Evolutionary conservation across 306 rosid genomes (phyloP).

Genomic region (Rosa lucieae): DNA sequence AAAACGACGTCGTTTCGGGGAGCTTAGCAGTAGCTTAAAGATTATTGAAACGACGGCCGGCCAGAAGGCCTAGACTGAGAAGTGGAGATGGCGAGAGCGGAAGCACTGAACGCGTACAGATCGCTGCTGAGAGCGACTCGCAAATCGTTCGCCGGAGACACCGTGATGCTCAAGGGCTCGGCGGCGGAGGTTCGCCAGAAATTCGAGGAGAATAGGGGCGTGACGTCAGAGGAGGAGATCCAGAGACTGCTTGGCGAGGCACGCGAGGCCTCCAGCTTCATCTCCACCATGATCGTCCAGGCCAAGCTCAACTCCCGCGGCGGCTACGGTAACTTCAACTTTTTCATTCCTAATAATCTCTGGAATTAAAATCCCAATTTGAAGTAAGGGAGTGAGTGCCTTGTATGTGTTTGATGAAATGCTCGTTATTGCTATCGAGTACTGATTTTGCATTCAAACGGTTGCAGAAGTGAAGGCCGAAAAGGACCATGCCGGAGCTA

Average conservation of each 20-base stretch:
- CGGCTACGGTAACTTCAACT: conserved; percentile 47
- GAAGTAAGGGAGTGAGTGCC: background rate
- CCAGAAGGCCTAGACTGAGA: background rate
- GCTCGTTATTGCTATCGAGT: background rate
- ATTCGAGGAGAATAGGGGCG: conserved; percentile 67
- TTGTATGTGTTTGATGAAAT: background rate
- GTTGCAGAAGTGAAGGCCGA: conserved; percentile 69
- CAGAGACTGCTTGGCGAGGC: conserved; percentile 76
- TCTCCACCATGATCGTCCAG: conserved; percentile 81
- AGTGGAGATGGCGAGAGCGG: conserved; percentile 50
- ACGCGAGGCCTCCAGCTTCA: conserved; percentile 73
- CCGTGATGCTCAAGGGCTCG: conserved; percentile 59
- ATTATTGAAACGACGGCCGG: background rate
- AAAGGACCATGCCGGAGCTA: conserved; percentile 85
- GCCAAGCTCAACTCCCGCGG: conserved; percentile 74
- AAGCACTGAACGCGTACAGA: conserved; percentile 75
- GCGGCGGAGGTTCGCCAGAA: conserved; percentile 71
- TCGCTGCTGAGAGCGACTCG: conserved; percentile 72
- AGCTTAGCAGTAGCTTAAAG: background rate
- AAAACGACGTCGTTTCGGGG: conserved; percentile 20
- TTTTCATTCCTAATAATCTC: background rate
- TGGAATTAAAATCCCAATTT: background rate
- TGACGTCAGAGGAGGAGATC: conserved; percentile 64
- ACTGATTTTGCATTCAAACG: background rate
- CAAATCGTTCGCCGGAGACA: conserved; percentile 74